Percentiles rank a stretch among this genome's conserved stretches.
Conservation (phyloP, 1,284 basidiomycete genomes). For the Stereum hirsutum region DNA sequence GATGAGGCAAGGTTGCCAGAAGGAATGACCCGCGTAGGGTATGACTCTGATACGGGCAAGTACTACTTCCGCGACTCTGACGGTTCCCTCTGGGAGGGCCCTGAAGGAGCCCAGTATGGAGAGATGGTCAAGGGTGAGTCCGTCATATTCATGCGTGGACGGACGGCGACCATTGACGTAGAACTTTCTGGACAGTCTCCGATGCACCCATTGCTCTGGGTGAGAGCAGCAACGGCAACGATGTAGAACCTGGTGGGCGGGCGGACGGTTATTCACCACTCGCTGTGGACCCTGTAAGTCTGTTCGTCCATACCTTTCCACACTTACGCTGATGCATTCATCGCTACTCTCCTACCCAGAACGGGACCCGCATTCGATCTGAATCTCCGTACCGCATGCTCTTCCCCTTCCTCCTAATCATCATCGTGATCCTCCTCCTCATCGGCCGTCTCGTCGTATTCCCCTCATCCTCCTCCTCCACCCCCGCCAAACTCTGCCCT, state of each 20-base stretch:
- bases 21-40: conserved; percentile 32
- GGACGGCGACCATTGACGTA: conserved; percentile 1
- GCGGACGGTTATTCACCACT: conserved; percentile 49
- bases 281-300: conserved; percentile 41
- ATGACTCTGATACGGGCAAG: conserved; percentile 30
- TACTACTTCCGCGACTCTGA: conserved; percentile 25
- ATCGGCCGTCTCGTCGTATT: conserved; percentile 53
- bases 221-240: conserved; percentile 26
- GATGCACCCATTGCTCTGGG: conserved; percentile 10
- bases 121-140: conserved; percentile 25
- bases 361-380: conserved; percentile 19
- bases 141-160: conserved; percentile 1
- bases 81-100: conserved; percentile 27
- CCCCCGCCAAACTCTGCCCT: conserved; percentile 31
- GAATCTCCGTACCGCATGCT: conserved; percentile 47
- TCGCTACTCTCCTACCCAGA: conserved; percentile 7
- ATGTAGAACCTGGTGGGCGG: conserved; percentile 35
- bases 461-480: conserved; percentile 20
- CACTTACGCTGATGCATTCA: not conserved
- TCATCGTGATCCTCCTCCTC: conserved; percentile 55
- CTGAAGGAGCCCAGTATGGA: conserved; percentile 25
- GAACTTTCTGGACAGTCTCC: conserved; percentile 11
- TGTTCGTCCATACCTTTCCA: not conserved
- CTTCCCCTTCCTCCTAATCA: conserved; percentile 67
- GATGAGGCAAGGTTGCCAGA: conserved; percentile 31